Evolutionary conservation across 1,284 basidiomycete species (phyloP).

Genomic region (Neotropicomus parvogracilis): DNA sequence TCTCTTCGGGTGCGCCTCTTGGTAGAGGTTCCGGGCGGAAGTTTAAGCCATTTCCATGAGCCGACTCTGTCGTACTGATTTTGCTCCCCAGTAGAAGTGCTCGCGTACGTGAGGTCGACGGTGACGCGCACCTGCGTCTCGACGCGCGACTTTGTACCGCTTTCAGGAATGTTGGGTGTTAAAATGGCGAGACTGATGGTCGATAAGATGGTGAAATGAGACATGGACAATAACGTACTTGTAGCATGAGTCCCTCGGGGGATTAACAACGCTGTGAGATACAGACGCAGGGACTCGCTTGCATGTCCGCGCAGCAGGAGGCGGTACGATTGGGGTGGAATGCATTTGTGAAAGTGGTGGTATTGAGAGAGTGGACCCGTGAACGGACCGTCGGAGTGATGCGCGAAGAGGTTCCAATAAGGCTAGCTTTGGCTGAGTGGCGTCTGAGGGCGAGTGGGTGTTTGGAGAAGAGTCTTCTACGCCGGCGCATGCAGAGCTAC

Average conservation of each 20-base stretch:
- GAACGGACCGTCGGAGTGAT: constrained; percentile 17
- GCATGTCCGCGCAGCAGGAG: constrained; percentile 52
- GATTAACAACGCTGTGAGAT: constrained; percentile 58
- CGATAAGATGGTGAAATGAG: constrained; percentile 21
- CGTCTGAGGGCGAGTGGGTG: constrained; percentile 7
- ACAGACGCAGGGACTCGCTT: constrained; percentile 49
- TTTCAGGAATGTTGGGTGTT: constrained; percentile 79
- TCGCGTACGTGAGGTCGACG: constrained; percentile 69
- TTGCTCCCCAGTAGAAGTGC: constrained; percentile 54
- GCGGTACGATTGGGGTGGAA: constrained; percentile 39
- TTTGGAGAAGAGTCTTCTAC: constrained; percentile 17
- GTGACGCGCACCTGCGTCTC: constrained; percentile 89
- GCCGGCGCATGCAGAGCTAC: constrained; percentile 23
- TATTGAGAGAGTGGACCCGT: constrained; percentile 25
- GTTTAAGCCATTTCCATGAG: constrained; percentile 78
- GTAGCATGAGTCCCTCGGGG: constrained; percentile 68
- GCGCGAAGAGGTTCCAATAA: constrained; percentile 11
- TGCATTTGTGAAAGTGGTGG: constrained; percentile 32
- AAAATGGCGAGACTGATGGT: constrained; percentile 64
- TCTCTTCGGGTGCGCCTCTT: constrained; percentile 83
- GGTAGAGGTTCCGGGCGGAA: constrained; percentile 76
- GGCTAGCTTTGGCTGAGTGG: constrained; percentile 8
- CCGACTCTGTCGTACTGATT: constrained; percentile 70
- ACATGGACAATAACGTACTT: constrained; percentile 48
- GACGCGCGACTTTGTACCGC: constrained; percentile 89